Conservation (phyloP, 495 filamentous ascomycete species). For the Cenococcum geophilum region DNA sequence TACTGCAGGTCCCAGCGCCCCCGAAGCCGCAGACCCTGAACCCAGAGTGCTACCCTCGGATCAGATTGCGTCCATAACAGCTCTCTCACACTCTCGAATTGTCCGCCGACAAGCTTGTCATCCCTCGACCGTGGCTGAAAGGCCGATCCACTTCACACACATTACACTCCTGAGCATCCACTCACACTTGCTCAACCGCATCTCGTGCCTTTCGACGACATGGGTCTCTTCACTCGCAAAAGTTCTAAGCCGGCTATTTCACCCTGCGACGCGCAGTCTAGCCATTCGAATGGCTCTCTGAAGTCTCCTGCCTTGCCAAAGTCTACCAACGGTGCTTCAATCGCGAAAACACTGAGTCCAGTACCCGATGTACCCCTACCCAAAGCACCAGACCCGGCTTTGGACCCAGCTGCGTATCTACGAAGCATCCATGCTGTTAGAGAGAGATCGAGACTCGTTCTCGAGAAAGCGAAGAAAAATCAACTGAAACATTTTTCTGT, state of each 20-base stretch:
- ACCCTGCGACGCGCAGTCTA: slow-evolving; percentile 43
- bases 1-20: too few species aligned
- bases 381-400: slow-evolving; percentile 76
- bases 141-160: not conserved
- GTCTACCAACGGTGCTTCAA: slow-evolving; percentile 31
- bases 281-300: slow-evolving; percentile 51
- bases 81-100: not conserved
- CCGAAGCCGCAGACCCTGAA: not conserved
- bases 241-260: slow-evolving; percentile 48
- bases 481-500: slow-evolving; percentile 85
- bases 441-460: slow-evolving; percentile 65
- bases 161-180: not conserved
- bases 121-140: slow-evolving; percentile 1
- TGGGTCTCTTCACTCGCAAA: slow-evolving; percentile 63
- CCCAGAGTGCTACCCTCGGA: not conserved
- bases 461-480: slow-evolving; percentile 71
- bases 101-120: not conserved
- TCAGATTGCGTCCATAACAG: not conserved
- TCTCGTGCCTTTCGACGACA: slow-evolving; percentile 27
- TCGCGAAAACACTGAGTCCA: slow-evolving; percentile 42
- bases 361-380: slow-evolving; percentile 67
- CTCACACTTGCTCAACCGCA: not conserved
- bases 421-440: slow-evolving; percentile 84
- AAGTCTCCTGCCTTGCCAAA: slow-evolving; percentile 44
- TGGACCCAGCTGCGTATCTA: slow-evolving; percentile 90